These are phyloP conservation scores for Penicillium expansum DNA, from an alignment of 2,329 filamentous ascomycete species.

Conservation along the genomic window DNA sequence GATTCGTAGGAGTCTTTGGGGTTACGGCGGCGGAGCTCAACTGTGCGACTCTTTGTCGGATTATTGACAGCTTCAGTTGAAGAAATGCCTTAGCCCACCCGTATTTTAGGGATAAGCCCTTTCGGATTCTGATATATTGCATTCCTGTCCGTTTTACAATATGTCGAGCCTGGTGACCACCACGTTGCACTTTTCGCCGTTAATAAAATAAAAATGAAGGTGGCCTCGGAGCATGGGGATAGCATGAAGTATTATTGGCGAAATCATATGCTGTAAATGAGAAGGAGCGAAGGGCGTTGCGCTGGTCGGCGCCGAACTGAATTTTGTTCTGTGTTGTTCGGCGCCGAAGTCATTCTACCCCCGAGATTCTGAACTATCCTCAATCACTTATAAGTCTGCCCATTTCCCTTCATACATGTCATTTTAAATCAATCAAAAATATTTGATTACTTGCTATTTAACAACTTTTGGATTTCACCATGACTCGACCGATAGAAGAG, in stretches of 20 bases:
- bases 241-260: background rate
- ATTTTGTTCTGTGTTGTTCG: background rate
- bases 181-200: background rate
- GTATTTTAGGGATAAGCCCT: background rate
- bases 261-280: background rate
- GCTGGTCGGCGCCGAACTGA: slow-evolving; percentile 1
- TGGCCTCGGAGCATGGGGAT: background rate
- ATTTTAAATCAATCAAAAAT: background rate
- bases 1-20: slow-evolving; percentile 55
- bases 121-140: background rate
- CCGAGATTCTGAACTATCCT: background rate
- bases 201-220: background rate
- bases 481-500: background rate
- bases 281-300: background rate
- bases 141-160: background rate
- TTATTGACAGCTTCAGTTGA: slow-evolving; percentile 21
- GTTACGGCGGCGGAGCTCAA: slow-evolving; percentile 39
- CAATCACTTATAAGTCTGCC: background rate
- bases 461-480: background rate
- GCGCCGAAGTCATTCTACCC: background rate
- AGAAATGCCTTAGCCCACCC: background rate
- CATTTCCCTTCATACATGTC: background rate
- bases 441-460: background rate
- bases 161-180: background rate
- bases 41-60: slow-evolving; percentile 25